Evolutionary conservation across 805 yeast species (phyloP).

Genomic region (Saccharomycopsis sp.): DNA sequence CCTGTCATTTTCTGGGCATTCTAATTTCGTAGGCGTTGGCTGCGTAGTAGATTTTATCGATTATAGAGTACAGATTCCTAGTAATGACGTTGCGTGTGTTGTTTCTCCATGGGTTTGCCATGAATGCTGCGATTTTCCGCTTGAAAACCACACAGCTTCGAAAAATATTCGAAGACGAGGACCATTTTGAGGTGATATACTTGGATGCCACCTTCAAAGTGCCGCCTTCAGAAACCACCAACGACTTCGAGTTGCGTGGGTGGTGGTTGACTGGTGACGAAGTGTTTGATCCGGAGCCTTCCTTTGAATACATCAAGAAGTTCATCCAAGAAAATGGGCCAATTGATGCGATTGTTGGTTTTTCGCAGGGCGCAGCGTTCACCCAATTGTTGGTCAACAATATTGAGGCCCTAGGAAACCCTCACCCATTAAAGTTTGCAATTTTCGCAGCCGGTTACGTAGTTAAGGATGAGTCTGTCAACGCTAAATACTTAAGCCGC

Average conservation of each 20-base stretch:
- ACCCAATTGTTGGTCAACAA: conserved; percentile 4
- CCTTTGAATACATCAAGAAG: neutral
- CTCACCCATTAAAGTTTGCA: conserved; percentile 4
- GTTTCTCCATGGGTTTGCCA: conserved; percentile 1
- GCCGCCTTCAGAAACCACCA: neutral
- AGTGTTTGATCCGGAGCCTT: neutral
- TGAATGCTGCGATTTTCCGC: conserved; percentile 2
- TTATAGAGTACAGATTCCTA: neutral
- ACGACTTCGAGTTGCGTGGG: conserved; percentile 1
- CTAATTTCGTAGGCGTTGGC: too few relatives aligned
- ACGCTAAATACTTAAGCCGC: neutral
- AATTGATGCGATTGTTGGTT: conserved; percentile 5
- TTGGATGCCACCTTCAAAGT: neutral
- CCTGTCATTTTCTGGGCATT: neutral
- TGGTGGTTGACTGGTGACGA: conserved; percentile 6
- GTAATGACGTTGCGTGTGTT: neutral
- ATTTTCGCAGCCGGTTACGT: conserved; percentile 2
- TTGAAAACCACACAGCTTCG: neutral
- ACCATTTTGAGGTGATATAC: neutral
- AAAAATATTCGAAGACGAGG: neutral
- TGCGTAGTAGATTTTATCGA: too few relatives aligned
- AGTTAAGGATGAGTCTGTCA: neutral
- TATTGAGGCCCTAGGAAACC: neutral
- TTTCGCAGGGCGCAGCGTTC: conserved; percentile 4
- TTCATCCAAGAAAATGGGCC: conserved; percentile 3